Conservation (phyloP, 2,329 filamentous ascomycete genomes). For the Botrytis cinerea region DNA sequence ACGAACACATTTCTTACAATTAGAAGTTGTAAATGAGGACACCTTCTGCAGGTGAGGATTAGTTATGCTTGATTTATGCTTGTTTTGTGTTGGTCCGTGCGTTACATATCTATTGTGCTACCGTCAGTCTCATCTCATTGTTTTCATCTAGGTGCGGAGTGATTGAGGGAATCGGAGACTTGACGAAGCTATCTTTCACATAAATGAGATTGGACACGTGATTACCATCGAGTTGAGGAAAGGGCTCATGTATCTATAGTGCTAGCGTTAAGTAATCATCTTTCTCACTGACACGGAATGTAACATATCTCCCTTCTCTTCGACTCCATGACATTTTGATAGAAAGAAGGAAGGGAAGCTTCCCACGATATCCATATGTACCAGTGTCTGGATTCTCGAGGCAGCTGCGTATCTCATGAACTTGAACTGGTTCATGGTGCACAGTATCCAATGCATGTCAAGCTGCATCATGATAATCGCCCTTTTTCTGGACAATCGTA, state of each 20-base stretch:
- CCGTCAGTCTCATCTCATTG: not conserved
- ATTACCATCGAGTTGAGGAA: not conserved
- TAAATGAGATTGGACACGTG: not conserved
- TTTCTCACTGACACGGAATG: not conserved
- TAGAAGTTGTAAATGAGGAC: constrained; percentile 7
- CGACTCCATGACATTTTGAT: not conserved
- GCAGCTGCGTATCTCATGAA: not conserved
- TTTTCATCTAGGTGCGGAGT: not conserved
- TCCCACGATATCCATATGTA: not conserved
- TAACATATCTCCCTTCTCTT: not conserved
- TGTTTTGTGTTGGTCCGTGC: not conserved
- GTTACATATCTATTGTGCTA: not conserved
- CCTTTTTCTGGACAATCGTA: not conserved
- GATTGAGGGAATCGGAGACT: not conserved
- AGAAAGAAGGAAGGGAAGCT: not conserved
- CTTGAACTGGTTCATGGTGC: not conserved
- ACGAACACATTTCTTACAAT: constrained; percentile 10
- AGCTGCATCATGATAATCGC: not conserved
- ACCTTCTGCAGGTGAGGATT: constrained; percentile 4
- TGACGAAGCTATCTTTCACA: not conserved
- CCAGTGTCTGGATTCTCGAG: not conserved
- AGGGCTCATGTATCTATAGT: not conserved
- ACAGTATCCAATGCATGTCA: not conserved
- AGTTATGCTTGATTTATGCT: constrained; percentile 1
- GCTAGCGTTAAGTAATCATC: not conserved